These are phyloP conservation scores for Boletus edulis DNA, from an alignment of 768 basidiomycete species.

Conservation along the genomic window DNA sequence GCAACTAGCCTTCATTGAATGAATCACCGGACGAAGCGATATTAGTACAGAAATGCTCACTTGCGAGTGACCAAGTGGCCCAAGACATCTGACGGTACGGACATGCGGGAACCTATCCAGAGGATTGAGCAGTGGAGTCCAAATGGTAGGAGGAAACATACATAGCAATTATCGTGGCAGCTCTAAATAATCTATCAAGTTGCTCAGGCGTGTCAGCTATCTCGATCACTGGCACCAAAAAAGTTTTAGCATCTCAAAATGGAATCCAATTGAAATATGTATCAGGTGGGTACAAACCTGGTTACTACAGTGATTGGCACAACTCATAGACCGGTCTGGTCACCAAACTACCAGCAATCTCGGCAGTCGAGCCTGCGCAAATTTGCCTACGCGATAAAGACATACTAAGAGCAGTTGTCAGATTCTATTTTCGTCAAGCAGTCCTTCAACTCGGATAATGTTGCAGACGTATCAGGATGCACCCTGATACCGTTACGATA, in stretches of 20 bases:
- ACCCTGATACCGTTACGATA: too few relatives aligned
- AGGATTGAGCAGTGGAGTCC: not conserved
- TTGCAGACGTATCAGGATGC: too few relatives aligned
- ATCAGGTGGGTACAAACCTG: too few relatives aligned
- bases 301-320: not conserved
- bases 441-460: too few relatives aligned
- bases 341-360: not conserved
- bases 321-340: too few relatives aligned
- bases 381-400: too few relatives aligned
- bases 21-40: not conserved
- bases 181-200: not conserved
- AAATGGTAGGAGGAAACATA: not conserved
- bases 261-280: too few relatives aligned
- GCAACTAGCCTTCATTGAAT: not conserved
- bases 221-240: not conserved
- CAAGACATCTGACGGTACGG: not conserved
- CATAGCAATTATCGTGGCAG: not conserved
- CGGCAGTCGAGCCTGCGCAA: not conserved
- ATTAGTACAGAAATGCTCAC: constrained; percentile 3
- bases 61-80: constrained; percentile 16
- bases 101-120: constrained; percentile 7
- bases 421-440: too few relatives aligned
- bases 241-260: too few relatives aligned
- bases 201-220: not conserved
- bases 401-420: too few relatives aligned